Percentiles rank a stretch among this genome's conserved stretches.
Evolutionary conservation across 345 rosid genomes (phyloP).

Genomic region (Boechera stricta): DNA sequence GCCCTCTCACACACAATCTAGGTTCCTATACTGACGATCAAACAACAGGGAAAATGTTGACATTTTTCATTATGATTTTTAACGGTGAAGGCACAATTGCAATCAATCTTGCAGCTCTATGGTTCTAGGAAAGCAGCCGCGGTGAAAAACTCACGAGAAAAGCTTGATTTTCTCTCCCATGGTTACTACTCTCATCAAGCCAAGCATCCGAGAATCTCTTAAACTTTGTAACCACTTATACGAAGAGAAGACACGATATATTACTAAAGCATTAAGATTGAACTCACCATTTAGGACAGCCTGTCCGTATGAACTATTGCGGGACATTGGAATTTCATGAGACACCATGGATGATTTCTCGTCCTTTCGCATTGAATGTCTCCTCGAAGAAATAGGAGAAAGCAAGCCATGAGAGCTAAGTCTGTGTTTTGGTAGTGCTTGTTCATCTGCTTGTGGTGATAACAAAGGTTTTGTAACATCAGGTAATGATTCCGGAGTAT

Average conservation of each 20-base stretch:
- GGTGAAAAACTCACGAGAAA: not conserved
- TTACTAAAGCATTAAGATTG: not conserved
- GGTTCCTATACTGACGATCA: not conserved
- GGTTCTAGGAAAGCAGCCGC: not conserved
- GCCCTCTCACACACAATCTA: constrained; percentile 9
- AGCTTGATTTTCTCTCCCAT: not conserved
- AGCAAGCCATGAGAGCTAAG: constrained; percentile 61
- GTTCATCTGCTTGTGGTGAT: constrained; percentile 46
- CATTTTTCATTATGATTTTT: constrained; percentile 5
- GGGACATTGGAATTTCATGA: constrained; percentile 71
- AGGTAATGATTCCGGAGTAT: constrained; percentile 68
- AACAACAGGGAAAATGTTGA: constrained; percentile 8
- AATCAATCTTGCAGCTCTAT: not conserved
- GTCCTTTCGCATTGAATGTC: constrained; percentile 42
- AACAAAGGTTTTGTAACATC: constrained; percentile 60
- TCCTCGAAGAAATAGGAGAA: constrained; percentile 56
- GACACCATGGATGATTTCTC: constrained; percentile 52
- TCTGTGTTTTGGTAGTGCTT: constrained; percentile 49
- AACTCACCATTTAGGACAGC: constrained; percentile 82
- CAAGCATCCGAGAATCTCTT: too few species aligned
- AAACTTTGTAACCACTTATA: too few species aligned
- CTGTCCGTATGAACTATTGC: constrained; percentile 79
- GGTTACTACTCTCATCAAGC: constrained; percentile 18
- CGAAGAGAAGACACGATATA: not conserved
- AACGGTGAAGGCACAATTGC: not conserved